Evolutionary conservation across 306 rosid species (phyloP).

Genomic region (Astragalus membranaceus): DNA sequence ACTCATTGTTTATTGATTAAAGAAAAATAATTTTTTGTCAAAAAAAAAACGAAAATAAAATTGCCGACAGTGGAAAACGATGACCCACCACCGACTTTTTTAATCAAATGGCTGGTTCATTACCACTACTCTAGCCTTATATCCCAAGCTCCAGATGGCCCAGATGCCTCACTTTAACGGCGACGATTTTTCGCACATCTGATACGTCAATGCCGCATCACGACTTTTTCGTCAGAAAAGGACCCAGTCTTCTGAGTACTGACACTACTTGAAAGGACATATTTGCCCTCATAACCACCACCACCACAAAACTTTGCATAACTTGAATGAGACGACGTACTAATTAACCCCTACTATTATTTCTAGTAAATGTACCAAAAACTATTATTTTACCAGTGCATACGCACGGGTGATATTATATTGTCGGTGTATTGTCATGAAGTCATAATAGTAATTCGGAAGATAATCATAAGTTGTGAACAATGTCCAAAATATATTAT

Average conservation of each 20-base stretch:
- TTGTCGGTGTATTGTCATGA: no score
- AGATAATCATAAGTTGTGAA: no score
- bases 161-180: constrained; percentile 36
- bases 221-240: neutral
- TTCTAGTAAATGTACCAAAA: no score
- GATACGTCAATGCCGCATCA: neutral
- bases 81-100: neutral
- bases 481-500: no score
- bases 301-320: neutral
- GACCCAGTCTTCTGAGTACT: neutral
- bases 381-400: no score
- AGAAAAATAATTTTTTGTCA: neutral
- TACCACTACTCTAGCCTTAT: constrained; percentile 19
- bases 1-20: no score
- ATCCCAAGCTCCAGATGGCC: neutral
- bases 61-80: constrained; percentile 20
- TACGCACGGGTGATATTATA: no score
- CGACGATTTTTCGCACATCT: constrained; percentile 47
- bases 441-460: no score
- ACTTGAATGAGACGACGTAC: neutral
- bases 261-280: neutral
- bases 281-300: neutral
- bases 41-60: neutral
- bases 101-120: neutral
- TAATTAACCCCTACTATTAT: no score